A percentile compares a stretch with the other conserved stretches of the same genome.
Evolutionary conservation across 2,329 filamentous ascomycete species (phyloP).

Genomic region (Ceratocystis variospora): DNA sequence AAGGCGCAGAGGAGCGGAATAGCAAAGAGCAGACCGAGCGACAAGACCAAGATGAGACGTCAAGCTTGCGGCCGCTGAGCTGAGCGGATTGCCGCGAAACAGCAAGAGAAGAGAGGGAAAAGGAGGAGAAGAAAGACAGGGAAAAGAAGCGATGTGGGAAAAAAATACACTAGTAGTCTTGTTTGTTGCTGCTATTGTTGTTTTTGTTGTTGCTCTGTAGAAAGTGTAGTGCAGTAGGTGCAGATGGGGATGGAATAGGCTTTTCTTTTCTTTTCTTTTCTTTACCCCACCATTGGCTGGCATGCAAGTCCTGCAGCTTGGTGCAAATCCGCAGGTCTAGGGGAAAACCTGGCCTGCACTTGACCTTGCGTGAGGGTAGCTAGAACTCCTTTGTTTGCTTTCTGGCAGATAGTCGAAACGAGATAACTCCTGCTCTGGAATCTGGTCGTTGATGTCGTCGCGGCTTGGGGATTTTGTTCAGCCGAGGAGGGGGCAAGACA

Average conservation of each 20-base stretch:
- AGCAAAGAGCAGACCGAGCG: not conserved
- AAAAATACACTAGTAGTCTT: constrained; percentile 8
- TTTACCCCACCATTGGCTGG: constrained; percentile 15
- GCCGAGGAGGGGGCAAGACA: not conserved
- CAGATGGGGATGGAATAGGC: not conserved
- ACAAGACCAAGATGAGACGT: not conserved
- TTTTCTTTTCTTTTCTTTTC: too few species aligned
- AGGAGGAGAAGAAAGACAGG: not conserved
- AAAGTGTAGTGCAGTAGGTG: not conserved
- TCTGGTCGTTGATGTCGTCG: too few species aligned
- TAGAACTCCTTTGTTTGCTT: too few species aligned
- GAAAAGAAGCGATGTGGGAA: not conserved
- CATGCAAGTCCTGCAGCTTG: not conserved
- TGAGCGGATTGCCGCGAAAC: not conserved
- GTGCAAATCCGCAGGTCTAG: not conserved
- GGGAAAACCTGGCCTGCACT: not conserved
- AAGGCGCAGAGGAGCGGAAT: not conserved
- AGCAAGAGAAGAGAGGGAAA: not conserved
- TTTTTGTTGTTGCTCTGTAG: not conserved
- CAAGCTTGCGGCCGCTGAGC: not conserved
- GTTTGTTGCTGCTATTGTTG: constrained; percentile 4
- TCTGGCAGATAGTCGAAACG: too few species aligned
- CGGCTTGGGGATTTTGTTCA: too few species aligned
- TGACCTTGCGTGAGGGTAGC: too few species aligned
- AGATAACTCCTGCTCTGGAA: too few species aligned